Base-by-base conservation (phyloP, 1,139 yeast genomes). In the Sugiyamaella sp. region DNA sequence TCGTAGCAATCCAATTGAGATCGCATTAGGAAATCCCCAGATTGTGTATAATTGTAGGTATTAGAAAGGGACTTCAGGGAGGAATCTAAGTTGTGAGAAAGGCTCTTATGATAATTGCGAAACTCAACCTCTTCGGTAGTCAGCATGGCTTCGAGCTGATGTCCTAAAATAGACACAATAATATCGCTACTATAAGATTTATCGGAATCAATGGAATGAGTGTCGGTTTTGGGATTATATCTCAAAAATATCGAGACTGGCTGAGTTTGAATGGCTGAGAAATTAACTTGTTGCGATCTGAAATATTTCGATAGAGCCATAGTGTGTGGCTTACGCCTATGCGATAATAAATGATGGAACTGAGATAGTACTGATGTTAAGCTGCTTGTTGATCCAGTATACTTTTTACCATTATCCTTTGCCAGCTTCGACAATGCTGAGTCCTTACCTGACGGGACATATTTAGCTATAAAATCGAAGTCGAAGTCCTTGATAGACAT, bases 1-100 rank as follows among this genome's bases (percentile, higher is more conserved):
- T 89, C 93, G 58, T 77, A 76, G 60, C 97, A 90, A 70, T 93
- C 99, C 56, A 93, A 76, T 69, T 93, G 99, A 0, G 98, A 91
- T 60, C 99, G 76, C 82, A 93, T 79, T 24, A 93, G 68, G 60
- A 93, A 87, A 41, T 79, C 77, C 1, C 85, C 91, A 56, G 81
- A 74, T 33, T 75, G 72, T 3, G 95, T 83, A 69, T 89, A 90
- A 65, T 90, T 93, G 66, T 90, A 91, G 2, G 74, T 55, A 39
- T 51, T 56, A 3, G 21, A 38, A 1, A 32, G 39, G 3, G 22
- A 48, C 14, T 43, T 49, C 9, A 32, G 10, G 4, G 45, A 35
- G 5, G 43, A 9, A 12, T 48, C 50, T 20, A 42, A 25, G 10
- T 35, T 56, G 25, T 48, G 57, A 2, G 61, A 57, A 29, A 47